These are phyloP conservation scores for Lodderomyces theae DNA, from an alignment of 1,139 yeast genomes.

Conservation along the genomic window DNA sequence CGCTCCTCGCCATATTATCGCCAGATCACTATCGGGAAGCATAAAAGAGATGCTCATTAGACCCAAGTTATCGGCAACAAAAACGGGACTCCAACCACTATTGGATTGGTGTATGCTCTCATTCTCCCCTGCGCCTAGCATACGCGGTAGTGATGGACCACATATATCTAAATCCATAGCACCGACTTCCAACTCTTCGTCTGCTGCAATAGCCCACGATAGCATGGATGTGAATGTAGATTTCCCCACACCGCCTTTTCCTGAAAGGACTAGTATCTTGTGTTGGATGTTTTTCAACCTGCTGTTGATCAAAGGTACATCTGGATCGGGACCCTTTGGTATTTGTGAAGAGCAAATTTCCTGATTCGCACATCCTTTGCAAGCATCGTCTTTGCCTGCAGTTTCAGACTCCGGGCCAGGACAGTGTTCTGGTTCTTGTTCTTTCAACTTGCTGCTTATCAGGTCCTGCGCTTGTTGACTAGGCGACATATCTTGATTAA, in stretches of 20 bases:
- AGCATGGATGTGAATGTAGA: conserved; percentile 94
- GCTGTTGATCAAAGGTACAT: conserved; percentile 71
- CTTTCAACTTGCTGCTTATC: conserved; percentile 28
- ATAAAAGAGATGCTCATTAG: conserved; percentile 94
- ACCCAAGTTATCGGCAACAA: conserved; percentile 91
- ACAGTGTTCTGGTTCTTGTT: conserved; percentile 91
- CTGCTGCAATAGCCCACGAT: conserved; percentile 93
- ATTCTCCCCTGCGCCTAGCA: conserved; percentile 81
- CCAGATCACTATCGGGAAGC: conserved; percentile 92
- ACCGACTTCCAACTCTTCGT: conserved; percentile 83
- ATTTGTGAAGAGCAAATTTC: conserved; percentile 75
- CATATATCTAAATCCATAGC: conserved; percentile 97
- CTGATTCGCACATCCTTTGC: conserved; percentile 93
- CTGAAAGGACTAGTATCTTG: conserved; percentile 82
- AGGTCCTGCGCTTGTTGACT: conserved; percentile 14
- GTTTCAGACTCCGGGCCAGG: conserved; percentile 95
- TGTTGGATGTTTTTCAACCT: conserved; percentile 71
- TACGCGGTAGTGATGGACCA: conserved; percentile 94
- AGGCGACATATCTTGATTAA: conserved; percentile 24
- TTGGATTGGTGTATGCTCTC: conserved; percentile 86
- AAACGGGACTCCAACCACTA: conserved; percentile 96
- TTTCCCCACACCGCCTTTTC: conserved; percentile 98
- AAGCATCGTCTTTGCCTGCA: conserved; percentile 94
- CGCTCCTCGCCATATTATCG: conserved; percentile 96
- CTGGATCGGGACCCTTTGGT: conserved; percentile 97